Base-by-base conservation (phyloP, 1,284 basidiomycete genomes). In the Malassezia vespertilionis region DNA sequence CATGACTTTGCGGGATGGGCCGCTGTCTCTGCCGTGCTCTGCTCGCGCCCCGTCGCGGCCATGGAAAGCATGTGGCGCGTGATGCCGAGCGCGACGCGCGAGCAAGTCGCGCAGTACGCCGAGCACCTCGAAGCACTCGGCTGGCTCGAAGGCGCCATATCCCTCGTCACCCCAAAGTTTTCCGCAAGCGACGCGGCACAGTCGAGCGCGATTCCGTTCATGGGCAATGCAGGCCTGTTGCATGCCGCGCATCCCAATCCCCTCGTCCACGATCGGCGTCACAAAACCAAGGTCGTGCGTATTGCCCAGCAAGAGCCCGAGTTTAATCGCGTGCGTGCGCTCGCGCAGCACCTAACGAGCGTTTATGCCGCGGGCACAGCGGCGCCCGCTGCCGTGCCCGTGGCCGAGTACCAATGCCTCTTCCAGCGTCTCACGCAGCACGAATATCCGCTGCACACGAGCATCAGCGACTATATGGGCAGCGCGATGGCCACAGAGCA, bases 21-120 rank as follows among this genome's bases (percentile, higher is more conserved):
- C 26, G 65, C 67, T 12, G 54, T 70, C 9, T 52, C 46, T 28
- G 54, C 58, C 7, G 66, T 63, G 4, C 38, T 70, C 27, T 69
- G 66, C 40, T 69, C 65, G n/a, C 53, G 67, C 15, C 54, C 65
- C 1, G 59, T 69, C 22, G 58, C 63, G 5, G 41, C 60, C n/a
- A 49, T 70, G 2, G 58, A 63, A 32, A 44, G 52, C 31, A 54
- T 63, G 1, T 70, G 67, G 67, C 59, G 63, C 17, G 60, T 51
- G 8, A 35, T 70, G 32, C 60, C 63, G 18, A 50, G 54, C 27
- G 53, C 50, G 12, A 60, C 65, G 32, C 56, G 60, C 4, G 44
- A 46, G 10, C 32, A 65, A 23, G 52, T 69, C 20, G 56, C 54
- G 9, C 39, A 56, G 11, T 70, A 64, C 66, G 54, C 59, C 7